These are phyloP conservation scores for Tetrahymena borealis DNA, from an alignment of 73 alveolate species.

Conservation along the genomic window DNA sequence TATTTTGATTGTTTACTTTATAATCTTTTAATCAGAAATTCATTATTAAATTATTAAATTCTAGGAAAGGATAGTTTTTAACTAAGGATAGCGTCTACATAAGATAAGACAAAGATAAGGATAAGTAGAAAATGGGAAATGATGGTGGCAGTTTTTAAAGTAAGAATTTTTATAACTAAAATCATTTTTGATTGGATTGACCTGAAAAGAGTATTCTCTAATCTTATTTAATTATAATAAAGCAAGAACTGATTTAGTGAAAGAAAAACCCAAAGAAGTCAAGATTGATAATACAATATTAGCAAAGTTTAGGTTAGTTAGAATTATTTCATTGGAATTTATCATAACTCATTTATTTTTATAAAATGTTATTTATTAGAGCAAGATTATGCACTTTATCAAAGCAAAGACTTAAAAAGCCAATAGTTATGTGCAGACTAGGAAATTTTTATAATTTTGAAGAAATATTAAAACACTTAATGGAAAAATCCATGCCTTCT, in stretches of 20 bases:
- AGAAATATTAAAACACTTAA: slow-evolving; percentile 57
- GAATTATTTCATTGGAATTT: neutral
- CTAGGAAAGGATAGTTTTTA: neutral
- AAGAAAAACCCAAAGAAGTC: neutral
- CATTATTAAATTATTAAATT: neutral
- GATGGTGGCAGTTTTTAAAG: slow-evolving; percentile 2
- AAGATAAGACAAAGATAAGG: neutral
- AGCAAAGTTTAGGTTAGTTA: neutral
- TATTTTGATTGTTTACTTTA: too few relatives aligned
- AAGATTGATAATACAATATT: neutral
- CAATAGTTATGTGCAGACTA: slow-evolving; percentile 73
- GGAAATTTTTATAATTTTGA: slow-evolving; percentile 83
- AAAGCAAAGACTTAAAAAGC: slow-evolving; percentile 72
- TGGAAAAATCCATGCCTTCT: slow-evolving; percentile 67
- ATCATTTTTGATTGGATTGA: neutral
- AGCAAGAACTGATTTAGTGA: neutral
- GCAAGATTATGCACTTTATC: slow-evolving; percentile 71
- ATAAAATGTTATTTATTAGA: neutral
- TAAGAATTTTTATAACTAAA: neutral
- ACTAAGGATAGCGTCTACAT: neutral
- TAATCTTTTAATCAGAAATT: neutral
- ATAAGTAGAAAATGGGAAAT: neutral
- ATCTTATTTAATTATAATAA: neutral
- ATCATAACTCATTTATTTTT: neutral
- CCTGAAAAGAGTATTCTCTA: too few relatives aligned